Conservation (phyloP, 495 filamentous ascomycete genomes). For the Aspergillus ellipticus region DNA sequence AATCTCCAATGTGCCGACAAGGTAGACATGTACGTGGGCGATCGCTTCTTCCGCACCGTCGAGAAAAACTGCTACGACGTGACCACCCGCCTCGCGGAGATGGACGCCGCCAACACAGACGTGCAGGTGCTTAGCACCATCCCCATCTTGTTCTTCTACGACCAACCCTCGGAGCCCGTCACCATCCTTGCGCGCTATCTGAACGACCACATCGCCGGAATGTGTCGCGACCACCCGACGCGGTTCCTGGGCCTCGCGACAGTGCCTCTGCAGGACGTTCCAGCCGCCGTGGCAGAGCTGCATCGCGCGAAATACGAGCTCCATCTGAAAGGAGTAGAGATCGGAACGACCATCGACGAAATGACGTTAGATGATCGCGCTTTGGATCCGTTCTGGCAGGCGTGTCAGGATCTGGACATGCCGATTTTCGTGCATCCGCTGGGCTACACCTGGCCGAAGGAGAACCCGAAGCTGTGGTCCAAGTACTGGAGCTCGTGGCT, state of each 20-base stretch:
- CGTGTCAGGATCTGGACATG: constrained; percentile 18
- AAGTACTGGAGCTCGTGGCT: constrained; percentile 22
- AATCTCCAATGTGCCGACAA: constrained; percentile 6
- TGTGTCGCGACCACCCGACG: constrained; percentile 13
- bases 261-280: constrained; percentile 18
- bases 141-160: constrained; percentile 21
- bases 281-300: constrained; percentile 11
- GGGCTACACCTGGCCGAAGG: constrained; percentile 15
- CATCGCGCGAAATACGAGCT: constrained; percentile 14
- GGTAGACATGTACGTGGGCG: constrained; percentile 20
- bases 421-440: constrained; percentile 21
- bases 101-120: constrained; percentile 17
- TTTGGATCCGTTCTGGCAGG: constrained; percentile 18
- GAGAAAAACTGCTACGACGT: constrained; percentile 20
- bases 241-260: constrained; percentile 20
- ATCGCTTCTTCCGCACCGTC: constrained; percentile 20
- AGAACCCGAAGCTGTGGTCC: constrained; percentile 18
- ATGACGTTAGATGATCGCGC: constrained; percentile 6
- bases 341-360: constrained; percentile 16
- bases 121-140: constrained; percentile 21
- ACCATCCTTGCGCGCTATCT: constrained; percentile 10
- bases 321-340: constrained; percentile 17
- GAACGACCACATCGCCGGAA: constrained; percentile 18
- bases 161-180: constrained; percentile 15
- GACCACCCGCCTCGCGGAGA: constrained; percentile 15